These are phyloP conservation scores for Podospora australis DNA, from an alignment of 495 filamentous ascomycete genomes.

Conservation along the genomic window DNA sequence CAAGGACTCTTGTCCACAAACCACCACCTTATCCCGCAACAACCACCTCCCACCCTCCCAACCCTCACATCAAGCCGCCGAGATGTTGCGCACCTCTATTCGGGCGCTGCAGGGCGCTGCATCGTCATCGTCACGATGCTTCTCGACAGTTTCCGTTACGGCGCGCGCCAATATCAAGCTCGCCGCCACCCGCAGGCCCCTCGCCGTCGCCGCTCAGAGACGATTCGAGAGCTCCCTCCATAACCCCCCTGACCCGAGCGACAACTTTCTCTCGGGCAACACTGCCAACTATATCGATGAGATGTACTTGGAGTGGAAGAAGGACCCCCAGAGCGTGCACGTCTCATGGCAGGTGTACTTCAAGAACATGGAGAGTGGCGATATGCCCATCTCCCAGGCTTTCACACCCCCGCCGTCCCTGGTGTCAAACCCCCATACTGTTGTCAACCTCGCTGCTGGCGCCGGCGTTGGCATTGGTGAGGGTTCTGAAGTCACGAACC, in stretches of 20 bases:
- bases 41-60: slow-evolving; percentile 2
- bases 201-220: slow-evolving; percentile 43
- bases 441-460: slow-evolving; percentile 68
- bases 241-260: slow-evolving; percentile 64
- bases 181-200: slow-evolving; percentile 40
- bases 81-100: slow-evolving; percentile 45
- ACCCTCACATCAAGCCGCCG: slow-evolving; percentile 23
- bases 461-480: slow-evolving; percentile 58
- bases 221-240: slow-evolving; percentile 40
- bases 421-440: slow-evolving; percentile 69
- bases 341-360: slow-evolving; percentile 99
- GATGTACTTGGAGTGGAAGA: slow-evolving; percentile 98
- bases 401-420: slow-evolving; percentile 93
- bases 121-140: slow-evolving; percentile 26
- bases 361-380: slow-evolving; percentile 95
- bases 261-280: slow-evolving; percentile 91
- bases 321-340: slow-evolving; percentile 88
- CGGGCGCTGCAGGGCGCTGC: slow-evolving; percentile 26
- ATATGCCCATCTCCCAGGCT: slow-evolving; percentile 93
- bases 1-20: not conserved
- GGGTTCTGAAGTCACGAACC: slow-evolving; percentile 83
- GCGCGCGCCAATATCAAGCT: slow-evolving; percentile 25
- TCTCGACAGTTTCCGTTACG: slow-evolving; percentile 39
- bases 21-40: slow-evolving; percentile 3
- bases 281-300: slow-evolving; percentile 98